A percentile compares a stretch with the other conserved stretches of the same genome.
Conservation (phyloP, 169 alveolate species). For the Eimeria tenella region DNA sequence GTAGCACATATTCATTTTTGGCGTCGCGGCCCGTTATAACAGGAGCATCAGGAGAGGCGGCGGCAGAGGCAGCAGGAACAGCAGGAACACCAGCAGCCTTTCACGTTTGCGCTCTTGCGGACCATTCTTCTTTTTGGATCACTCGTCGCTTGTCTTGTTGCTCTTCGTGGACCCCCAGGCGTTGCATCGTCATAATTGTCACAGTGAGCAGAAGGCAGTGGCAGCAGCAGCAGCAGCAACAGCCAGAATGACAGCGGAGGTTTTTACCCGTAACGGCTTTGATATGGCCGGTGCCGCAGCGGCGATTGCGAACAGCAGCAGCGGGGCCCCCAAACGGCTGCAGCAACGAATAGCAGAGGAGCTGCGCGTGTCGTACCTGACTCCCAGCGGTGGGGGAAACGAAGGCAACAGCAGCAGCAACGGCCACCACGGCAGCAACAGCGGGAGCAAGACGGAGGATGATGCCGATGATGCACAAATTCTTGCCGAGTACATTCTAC, state of each 20-base stretch:
- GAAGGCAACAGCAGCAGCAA: conserved; percentile 59
- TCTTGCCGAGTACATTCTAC: conserved; percentile 70
- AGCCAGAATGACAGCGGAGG: conserved; percentile 66
- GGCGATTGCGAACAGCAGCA: conserved; percentile 64
- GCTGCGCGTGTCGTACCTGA: conserved; percentile 64
- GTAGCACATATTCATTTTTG: conserved; percentile 18
- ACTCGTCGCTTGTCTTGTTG: conserved; percentile 29
- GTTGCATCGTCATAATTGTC: conserved; percentile 51
- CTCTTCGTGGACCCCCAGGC: conserved; percentile 56
- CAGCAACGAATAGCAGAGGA: conserved; percentile 73
- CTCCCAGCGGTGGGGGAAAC: conserved; percentile 53
- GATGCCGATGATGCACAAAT: conserved; percentile 70
- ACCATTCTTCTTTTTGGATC: conserved; percentile 15
- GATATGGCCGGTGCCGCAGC: conserved; percentile 74
- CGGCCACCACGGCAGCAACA: conserved; percentile 67
- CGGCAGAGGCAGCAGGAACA: conserved; percentile 40
- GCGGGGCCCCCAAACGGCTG: conserved; percentile 70
- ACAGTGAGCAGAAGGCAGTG: conserved; percentile 68
- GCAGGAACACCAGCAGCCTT: conserved; percentile 46
- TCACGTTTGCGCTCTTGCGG: conserved; percentile 6
- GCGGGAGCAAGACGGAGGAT: conserved; percentile 48
- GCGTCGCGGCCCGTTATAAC: conserved; percentile 30
- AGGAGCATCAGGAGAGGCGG: conserved; percentile 56
- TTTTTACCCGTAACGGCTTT: conserved; percentile 39
- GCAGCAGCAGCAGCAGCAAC: conserved; percentile 53